Evolutionary conservation across 2,329 filamentous ascomycete species (phyloP).

Genomic region (Botrytis sinoallii): DNA sequence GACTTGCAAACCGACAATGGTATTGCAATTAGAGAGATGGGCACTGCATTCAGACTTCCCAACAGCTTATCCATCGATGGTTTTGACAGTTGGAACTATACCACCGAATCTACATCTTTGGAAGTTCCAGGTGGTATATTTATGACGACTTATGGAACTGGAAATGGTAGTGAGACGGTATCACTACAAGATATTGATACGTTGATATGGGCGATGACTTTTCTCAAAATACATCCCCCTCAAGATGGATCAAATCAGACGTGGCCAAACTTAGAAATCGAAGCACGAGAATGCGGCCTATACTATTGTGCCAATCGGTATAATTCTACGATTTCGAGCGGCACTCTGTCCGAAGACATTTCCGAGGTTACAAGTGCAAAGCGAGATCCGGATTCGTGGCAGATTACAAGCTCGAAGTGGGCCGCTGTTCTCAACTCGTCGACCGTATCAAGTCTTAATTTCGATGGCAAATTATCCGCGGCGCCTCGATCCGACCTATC

Average conservation of each 20-base stretch:
- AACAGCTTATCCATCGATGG: conserved; percentile 7
- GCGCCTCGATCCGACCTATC: conserved; percentile 8
- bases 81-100: conserved; percentile 9
- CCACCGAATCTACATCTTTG: neutral
- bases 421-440: conserved; percentile 6
- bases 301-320: conserved; percentile 11
- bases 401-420: conserved; percentile 6
- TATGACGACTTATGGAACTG: conserved; percentile 4
- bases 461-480: neutral
- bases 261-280: neutral
- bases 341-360: neutral
- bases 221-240: conserved; percentile 2
- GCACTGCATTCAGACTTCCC: conserved; percentile 3
- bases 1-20: neutral
- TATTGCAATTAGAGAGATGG: neutral
- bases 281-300: conserved; percentile 5
- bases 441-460: conserved; percentile 4
- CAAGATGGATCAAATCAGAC: neutral
- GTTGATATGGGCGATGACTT: conserved; percentile 6
- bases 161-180: conserved; percentile 7
- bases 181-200: conserved; percentile 2
- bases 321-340: neutral
- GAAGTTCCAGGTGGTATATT: neutral
- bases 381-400: conserved; percentile 11
- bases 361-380: neutral